Base-by-base conservation (phyloP, 176 grass and related monocot species). In the Bromus sterilis region DNA sequence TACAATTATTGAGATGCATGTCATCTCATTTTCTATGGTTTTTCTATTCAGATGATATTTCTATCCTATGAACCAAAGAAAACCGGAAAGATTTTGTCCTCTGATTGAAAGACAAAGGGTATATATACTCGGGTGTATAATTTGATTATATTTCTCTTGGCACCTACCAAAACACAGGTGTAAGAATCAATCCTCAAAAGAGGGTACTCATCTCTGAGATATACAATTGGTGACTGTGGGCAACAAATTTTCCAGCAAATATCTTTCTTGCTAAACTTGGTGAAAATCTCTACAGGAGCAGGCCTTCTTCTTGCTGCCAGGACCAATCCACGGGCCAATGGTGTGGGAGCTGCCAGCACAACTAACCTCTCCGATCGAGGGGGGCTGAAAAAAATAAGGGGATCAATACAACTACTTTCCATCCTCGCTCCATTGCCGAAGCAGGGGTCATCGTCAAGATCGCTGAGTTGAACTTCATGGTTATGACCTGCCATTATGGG, bases 401-500 rank as follows among this genome's bases (percentile, higher is more conserved):
- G 73, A 66, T 88, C 56, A 56, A 56, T 71, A 65, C 30, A 3
- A 3, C 78, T 73, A 66, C 21, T 82, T 48, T 44, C 88, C 72
- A 20, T 41, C 13, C n/a, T n/a, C n/a, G 51, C 81, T 61, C 60
- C 9, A 57, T 40, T 63, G 56, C 65, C 56, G 8, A n/a, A 77
- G 34, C 34, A 37, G 63, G 35, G 79, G 12, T 32, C 16, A 5
- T 35, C 25, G 0, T 49, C 69, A 16, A 48, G 21, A 32, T 18
- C 74, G 57, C 48, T 42, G 7, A 83, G 10, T 21, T 6, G 39
- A 82, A 20, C 56, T 58, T 78, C 7, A 66, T 40, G 82, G 69
- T 60, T 93, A 87, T 4, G 84, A 56, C 74, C 90, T 89, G 60
- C 91, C 74, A 71, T 91, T 99, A 42, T 87, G 82, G 35, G 81